Evolutionary conservation across 352 stramenopile genomes (phyloP).

Genomic region (Phytopythium litorale): DNA sequence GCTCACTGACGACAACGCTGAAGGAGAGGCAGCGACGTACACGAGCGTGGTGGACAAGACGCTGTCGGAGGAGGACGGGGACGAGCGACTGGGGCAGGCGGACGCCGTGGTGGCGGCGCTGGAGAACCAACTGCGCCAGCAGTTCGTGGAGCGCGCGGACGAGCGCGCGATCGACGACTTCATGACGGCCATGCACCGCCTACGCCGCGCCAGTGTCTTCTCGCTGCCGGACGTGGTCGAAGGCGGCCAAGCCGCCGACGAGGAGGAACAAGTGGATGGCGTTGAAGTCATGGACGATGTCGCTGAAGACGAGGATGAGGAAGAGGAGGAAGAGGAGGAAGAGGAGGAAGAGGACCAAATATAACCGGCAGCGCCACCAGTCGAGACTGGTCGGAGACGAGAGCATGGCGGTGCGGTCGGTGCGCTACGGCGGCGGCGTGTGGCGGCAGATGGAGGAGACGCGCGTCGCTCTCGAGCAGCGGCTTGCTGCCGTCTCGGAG

Average conservation of each 20-base stretch:
- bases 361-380: not conserved
- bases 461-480: conserved; percentile 9
- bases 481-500: not conserved
- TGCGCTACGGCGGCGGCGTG: conserved; percentile 24
- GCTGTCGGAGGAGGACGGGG: conserved; percentile 10
- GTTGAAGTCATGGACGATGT: conserved; percentile 6
- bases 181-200: conserved; percentile 56
- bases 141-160: conserved; percentile 62
- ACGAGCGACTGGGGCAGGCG: conserved; percentile 2
- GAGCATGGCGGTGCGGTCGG: conserved; percentile 18
- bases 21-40: conserved; percentile 25
- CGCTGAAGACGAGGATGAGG: conserved; percentile 21
- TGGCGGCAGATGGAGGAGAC: conserved; percentile 31
- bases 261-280: not conserved
- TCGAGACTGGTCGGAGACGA: not conserved
- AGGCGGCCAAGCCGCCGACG: not conserved
- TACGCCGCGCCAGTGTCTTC: conserved; percentile 46
- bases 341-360: conserved; percentile 12
- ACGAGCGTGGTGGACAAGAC: conserved; percentile 34
- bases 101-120: conserved; percentile 31
- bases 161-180: conserved; percentile 62
- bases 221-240: conserved; percentile 9
- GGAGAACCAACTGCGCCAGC: conserved; percentile 58
- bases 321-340: conserved; percentile 12
- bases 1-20: not conserved